Evolutionary conservation across 192 early-diverging fungal species (phyloP).

Genomic region (Backusella australiensis): DNA sequence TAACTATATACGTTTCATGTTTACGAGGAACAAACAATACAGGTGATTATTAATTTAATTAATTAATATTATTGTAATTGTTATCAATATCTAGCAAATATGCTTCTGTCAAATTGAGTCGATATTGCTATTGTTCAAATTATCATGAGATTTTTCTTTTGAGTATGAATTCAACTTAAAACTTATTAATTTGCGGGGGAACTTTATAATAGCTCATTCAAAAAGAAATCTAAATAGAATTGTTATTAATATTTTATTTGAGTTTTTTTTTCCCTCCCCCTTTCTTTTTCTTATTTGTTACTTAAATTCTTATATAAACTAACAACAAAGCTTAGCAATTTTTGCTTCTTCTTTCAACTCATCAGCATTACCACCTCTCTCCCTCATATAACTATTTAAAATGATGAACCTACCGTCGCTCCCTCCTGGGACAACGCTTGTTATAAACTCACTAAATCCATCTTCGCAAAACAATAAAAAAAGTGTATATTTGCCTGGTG

Average conservation of each 20-base stretch:
- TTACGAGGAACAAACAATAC: neutral
- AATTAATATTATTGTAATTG: neutral
- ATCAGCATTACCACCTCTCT: neutral
- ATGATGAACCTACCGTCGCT: neutral
- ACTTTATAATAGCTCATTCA: neutral
- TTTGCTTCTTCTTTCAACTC: neutral
- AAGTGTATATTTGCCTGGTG: neutral
- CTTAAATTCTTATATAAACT: neutral
- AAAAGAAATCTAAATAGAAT: neutral
- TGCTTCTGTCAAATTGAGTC: neutral
- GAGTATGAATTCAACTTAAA: neutral
- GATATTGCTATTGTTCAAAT: neutral
- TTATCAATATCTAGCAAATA: neutral
- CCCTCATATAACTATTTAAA: neutral
- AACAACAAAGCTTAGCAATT: neutral
- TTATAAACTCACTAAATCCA: neutral
- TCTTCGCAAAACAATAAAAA: neutral
- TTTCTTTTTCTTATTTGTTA: neutral
- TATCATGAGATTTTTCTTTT: constrained; percentile 3
- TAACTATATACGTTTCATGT: neutral
- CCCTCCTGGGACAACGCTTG: neutral
- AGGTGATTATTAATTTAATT: neutral
- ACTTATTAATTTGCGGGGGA: constrained; percentile 1
- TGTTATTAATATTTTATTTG: neutral
- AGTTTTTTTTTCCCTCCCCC: neutral